phyloP scores from a whole-genome alignment of 352 stramenopile genomes.

The Bremia lactucae region DNA sequence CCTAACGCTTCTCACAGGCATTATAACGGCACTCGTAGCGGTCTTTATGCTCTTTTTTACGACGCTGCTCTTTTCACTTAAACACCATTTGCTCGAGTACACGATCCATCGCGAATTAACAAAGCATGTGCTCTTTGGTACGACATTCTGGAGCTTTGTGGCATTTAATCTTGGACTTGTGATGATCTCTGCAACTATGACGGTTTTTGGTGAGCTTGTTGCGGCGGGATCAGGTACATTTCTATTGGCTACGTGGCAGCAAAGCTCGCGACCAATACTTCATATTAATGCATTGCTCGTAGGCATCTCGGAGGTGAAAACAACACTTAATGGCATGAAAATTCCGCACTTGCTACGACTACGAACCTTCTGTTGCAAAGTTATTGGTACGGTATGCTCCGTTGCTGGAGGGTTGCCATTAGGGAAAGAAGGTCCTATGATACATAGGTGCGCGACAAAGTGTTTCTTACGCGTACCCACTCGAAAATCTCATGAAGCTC shows the following conservation, averaged over 20 bases:
- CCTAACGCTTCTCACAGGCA: conserved; percentile 60
- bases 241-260: too few relatives aligned
- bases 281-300: background rate
- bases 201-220: conserved; percentile 63
- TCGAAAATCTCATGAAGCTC: conserved; percentile 2
- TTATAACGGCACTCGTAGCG: conserved; percentile 62
- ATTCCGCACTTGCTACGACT: conserved; percentile 69
- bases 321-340: conserved; percentile 88
- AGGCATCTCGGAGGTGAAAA: conserved; percentile 90
- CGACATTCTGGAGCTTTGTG: conserved; percentile 57
- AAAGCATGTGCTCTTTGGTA: conserved; percentile 60
- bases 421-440: conserved; percentile 89
- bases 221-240: conserved; percentile 55
- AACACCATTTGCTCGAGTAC: conserved; percentile 54
- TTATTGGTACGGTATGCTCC: conserved; percentile 79
- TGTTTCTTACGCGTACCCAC: background rate
- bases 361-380: conserved; percentile 79
- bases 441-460: conserved; percentile 55
- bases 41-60: conserved; percentile 79
- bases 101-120: conserved; percentile 47
- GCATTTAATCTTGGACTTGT: conserved; percentile 69
- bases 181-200: conserved; percentile 55
- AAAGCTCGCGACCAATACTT: too few relatives aligned
- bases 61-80: conserved; percentile 51
- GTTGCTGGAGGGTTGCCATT: conserved; percentile 80